Percentiles rank a stretch among this genome's conserved stretches.
Evolutionary conservation across 805 yeast species (phyloP).

Genomic region (Hanseniaspora lachancei): DNA sequence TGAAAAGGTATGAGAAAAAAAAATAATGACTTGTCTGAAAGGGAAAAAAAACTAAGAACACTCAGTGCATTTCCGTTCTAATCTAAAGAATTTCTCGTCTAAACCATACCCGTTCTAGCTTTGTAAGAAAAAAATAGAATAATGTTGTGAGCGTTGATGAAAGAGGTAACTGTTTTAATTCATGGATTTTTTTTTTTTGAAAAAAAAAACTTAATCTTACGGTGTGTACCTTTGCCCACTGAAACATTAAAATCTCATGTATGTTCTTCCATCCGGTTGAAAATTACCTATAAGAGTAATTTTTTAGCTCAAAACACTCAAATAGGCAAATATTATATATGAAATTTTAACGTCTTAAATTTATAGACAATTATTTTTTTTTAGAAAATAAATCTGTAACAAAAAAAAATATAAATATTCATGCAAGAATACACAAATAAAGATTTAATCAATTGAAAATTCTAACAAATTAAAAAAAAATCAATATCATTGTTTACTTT

Average conservation of each 20-base stretch:
- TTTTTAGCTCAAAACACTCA: background rate
- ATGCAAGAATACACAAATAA: too few relatives aligned
- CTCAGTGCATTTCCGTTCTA: too few relatives aligned
- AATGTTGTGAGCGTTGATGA: background rate
- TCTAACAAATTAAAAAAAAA: too few relatives aligned
- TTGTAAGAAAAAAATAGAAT: background rate
- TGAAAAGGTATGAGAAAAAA: too few relatives aligned
- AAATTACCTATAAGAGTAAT: background rate
- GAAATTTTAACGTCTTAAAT: too few relatives aligned
- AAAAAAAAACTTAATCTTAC: too few relatives aligned
- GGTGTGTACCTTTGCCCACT: background rate
- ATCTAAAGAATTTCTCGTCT: background rate
- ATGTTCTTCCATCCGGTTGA: background rate
- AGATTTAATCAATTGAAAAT: too few relatives aligned
- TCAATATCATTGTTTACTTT: too few relatives aligned
- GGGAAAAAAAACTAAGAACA: too few relatives aligned
- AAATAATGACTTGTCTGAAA: too few relatives aligned
- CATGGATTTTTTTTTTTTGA: background rate
- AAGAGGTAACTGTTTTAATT: background rate
- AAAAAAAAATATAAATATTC: background rate
- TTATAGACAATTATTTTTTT: background rate
- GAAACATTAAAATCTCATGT: background rate
- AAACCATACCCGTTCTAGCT: background rate
- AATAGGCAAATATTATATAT: background rate
- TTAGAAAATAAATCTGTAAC: background rate